phyloP scores from a whole-genome alignment of 2,329 filamentous ascomycete genomes.

The Calonectria naviculata region DNA sequence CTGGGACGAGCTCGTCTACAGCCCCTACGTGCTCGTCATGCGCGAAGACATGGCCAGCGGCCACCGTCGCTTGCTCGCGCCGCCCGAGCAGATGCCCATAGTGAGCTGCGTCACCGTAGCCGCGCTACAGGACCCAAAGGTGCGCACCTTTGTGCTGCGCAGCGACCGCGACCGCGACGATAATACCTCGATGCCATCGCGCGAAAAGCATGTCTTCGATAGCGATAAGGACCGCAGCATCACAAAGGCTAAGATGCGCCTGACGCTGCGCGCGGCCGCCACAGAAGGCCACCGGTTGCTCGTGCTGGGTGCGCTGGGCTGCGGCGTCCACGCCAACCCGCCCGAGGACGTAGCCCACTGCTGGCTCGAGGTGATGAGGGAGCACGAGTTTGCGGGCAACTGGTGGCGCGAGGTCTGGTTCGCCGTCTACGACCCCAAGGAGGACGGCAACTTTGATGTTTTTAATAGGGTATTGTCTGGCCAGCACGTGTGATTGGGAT shows the following conservation, averaged over 20 bases:
- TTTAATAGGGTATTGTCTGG: conserved; percentile 13
- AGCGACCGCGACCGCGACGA: not conserved
- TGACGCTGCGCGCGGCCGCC: conserved; percentile 14
- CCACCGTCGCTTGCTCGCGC: not conserved
- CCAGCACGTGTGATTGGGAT: not conserved
- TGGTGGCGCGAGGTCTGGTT: conserved; percentile 24
- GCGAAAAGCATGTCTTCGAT: not conserved
- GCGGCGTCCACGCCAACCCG: conserved; percentile 19
- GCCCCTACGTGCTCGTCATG: conserved; percentile 19
- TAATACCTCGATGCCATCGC: not conserved
- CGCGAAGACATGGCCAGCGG: conserved; percentile 13
- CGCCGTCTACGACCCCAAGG: conserved; percentile 17
- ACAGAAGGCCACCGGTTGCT: not conserved
- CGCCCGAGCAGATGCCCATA: not conserved
- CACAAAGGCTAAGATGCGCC: conserved; percentile 24
- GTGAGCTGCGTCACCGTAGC: conserved; percentile 17
- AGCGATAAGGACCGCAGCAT: conserved; percentile 12
- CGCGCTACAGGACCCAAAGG: conserved; percentile 1
- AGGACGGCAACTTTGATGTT: conserved; percentile 11
- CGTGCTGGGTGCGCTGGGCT: conserved; percentile 20
- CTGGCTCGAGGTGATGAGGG: conserved; percentile 24
- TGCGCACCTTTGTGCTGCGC: conserved; percentile 1
- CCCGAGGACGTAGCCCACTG: conserved; percentile 24
- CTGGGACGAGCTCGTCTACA: conserved; percentile 19
- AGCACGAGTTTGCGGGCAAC: conserved; percentile 21